A percentile compares a stretch with the other conserved stretches of the same genome.
These are phyloP conservation scores for Boletus subluridellus DNA, from an alignment of 1,284 basidiomycete genomes.

Conservation along the genomic window DNA sequence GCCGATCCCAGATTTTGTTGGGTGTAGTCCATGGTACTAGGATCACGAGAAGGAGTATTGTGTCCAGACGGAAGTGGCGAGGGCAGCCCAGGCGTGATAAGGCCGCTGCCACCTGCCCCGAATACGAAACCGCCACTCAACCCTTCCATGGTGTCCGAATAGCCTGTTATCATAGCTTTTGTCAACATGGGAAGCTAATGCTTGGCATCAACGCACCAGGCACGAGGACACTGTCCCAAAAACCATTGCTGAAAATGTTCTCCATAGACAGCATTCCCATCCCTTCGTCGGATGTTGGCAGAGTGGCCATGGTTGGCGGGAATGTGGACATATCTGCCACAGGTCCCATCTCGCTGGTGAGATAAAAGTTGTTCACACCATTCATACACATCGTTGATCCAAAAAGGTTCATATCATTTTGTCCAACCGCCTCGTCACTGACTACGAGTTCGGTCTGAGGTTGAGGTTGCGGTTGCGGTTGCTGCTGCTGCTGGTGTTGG, in stretches of 20 bases:
- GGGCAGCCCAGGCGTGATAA: conserved; percentile 36
- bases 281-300: conserved; percentile 46
- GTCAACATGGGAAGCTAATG: conserved; percentile 10
- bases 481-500: conserved; percentile 20
- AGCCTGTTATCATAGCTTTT: conserved; percentile 48
- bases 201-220: conserved; percentile 53
- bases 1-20: conserved; percentile 27
- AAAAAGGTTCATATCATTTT: conserved; percentile 30
- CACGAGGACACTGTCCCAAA: conserved; percentile 82
- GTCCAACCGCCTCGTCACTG: conserved; percentile 23
- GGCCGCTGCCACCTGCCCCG: conserved; percentile 68
- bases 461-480: conserved; percentile 17
- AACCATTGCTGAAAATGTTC: conserved; percentile 68
- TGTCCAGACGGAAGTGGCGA: conserved; percentile 34
- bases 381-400: conserved; percentile 21
- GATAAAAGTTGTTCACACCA: conserved; percentile 53
- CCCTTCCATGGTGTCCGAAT: conserved; percentile 71
- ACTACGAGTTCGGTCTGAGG: conserved; percentile 23
- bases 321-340: conserved; percentile 74
- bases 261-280: conserved; percentile 68
- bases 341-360: conserved; percentile 76
- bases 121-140: conserved; percentile 79
- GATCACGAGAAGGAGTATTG: conserved; percentile 30
- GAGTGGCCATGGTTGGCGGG: conserved; percentile 73
- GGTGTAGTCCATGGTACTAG: conserved; percentile 25